Percentiles rank a stretch among this genome's conserved stretches.
Conservation (phyloP, 2,329 filamentous ascomycete genomes). For the Macrophomina tecta region DNA sequence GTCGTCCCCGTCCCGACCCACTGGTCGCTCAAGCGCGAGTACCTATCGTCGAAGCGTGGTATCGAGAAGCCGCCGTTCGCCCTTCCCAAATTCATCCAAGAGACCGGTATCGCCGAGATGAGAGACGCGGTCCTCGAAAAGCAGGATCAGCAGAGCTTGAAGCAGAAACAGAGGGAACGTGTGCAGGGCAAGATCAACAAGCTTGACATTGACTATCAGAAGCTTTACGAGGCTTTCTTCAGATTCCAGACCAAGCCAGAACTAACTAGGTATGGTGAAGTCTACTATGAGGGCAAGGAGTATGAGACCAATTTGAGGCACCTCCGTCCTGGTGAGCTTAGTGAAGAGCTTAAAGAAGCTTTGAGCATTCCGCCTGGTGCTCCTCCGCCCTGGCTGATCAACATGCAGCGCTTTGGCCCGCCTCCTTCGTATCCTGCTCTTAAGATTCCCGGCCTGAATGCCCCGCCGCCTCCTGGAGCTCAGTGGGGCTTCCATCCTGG, state of each 20-base stretch:
- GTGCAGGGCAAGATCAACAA: slow-evolving; percentile 97
- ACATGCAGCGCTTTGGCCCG: slow-evolving; percentile 91
- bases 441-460: slow-evolving; percentile 92
- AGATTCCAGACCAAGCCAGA: slow-evolving; percentile 95
- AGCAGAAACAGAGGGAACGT: slow-evolving; percentile 93
- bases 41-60: slow-evolving; percentile 93
- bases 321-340: slow-evolving; percentile 86
- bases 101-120: slow-evolving; percentile 98
- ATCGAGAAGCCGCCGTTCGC: slow-evolving; percentile 95
- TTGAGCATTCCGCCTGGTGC: slow-evolving; percentile 92
- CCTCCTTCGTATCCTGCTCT: slow-evolving; percentile 95
- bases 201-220: slow-evolving; percentile 97
- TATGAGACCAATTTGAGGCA: slow-evolving; percentile 94
- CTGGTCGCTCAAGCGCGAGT: slow-evolving; percentile 96
- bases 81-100: slow-evolving; percentile 93
- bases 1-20: slow-evolving; percentile 92
- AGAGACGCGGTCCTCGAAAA: slow-evolving; percentile 95
- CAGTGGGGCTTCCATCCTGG: slow-evolving; percentile 96
- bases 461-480: slow-evolving; percentile 85
- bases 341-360: slow-evolving; percentile 87
- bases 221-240: slow-evolving; percentile 98
- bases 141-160: slow-evolving; percentile 87
- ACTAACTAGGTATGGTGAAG: slow-evolving; percentile 91
- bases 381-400: slow-evolving; percentile 95
- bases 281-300: slow-evolving; percentile 99